Conservation (phyloP, 345 rosid species). For the Hevea brasiliensis region DNA sequence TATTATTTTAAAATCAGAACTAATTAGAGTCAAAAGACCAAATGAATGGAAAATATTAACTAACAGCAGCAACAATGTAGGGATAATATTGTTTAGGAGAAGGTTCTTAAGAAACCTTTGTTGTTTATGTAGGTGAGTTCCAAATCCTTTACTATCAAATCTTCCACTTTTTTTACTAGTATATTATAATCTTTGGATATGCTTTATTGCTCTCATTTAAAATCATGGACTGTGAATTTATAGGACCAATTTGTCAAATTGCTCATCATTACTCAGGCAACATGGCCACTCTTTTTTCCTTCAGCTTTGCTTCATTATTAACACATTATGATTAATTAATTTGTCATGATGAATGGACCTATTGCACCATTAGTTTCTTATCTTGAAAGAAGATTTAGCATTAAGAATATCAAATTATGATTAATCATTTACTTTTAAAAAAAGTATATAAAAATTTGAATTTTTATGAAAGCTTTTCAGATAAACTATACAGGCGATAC, state of each 20-base stretch:
- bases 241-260: not conserved
- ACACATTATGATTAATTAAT: conserved; percentile 11
- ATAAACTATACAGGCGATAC: too few species aligned
- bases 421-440: too few species aligned
- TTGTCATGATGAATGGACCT: not conserved
- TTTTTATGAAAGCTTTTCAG: too few species aligned
- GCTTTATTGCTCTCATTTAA: not conserved
- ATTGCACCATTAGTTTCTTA: not conserved
- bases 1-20: too few species aligned
- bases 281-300: not conserved
- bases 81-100: too few species aligned
- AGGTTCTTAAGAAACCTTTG: too few species aligned
- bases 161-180: not conserved
- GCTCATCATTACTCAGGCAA: conserved; percentile 25
- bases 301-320: conserved; percentile 7
- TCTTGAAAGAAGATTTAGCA: not conserved
- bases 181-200: not conserved
- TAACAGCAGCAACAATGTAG: too few species aligned
- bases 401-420: too few species aligned
- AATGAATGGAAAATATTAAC: too few species aligned
- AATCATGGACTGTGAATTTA: not conserved
- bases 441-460: too few species aligned
- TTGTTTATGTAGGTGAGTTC: not conserved
- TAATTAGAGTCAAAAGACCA: too few species aligned
- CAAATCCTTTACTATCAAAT: not conserved